These are phyloP conservation scores for Teratosphaeria nubilosa DNA, from an alignment of 2,329 filamentous ascomycete species.

Conservation along the genomic window DNA sequence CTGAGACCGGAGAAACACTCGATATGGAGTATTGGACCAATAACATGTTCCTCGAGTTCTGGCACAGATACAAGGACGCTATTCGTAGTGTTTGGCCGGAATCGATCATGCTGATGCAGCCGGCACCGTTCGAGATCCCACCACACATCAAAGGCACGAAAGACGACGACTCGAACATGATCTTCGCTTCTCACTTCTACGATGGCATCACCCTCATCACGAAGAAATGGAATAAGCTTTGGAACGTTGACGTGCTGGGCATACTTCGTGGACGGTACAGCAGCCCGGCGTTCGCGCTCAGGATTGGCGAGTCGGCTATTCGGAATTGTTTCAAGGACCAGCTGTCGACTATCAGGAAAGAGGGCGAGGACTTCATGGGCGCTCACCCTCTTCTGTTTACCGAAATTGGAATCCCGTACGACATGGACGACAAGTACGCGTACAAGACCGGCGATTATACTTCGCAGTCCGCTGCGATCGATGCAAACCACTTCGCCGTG, in stretches of 20 bases:
- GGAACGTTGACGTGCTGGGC: conserved; percentile 94
- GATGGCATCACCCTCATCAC: conserved; percentile 94
- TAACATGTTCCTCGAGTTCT: conserved; percentile 81
- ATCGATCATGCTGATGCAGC: conserved; percentile 82
- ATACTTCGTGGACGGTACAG: conserved; percentile 81
- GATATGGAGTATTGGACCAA: conserved; percentile 84
- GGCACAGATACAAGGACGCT: conserved; percentile 62
- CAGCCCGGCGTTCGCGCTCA: conserved; percentile 82
- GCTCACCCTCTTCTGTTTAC: conserved; percentile 82
- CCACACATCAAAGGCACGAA: conserved; percentile 75
- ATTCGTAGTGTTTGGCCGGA: conserved; percentile 68
- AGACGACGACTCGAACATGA: conserved; percentile 82
- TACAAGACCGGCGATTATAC: conserved; percentile 94
- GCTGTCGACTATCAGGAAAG: conserved; percentile 68
- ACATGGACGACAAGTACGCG: conserved; percentile 94
- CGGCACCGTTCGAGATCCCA: conserved; percentile 82
- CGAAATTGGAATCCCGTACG: conserved; percentile 95
- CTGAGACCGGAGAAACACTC: conserved; percentile 60
- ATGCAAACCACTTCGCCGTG: conserved; percentile 89
- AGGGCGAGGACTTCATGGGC: conserved; percentile 81
- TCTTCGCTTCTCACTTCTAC: conserved; percentile 92
- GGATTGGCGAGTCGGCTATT: conserved; percentile 86
- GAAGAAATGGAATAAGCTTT: conserved; percentile 96
- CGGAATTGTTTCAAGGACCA: conserved; percentile 88
- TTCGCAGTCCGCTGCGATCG: conserved; percentile 83